A percentile compares a stretch with the other conserved stretches of the same genome.
These are phyloP conservation scores for Elongisporangium prolatum DNA, from an alignment of 352 stramenopile genomes.

Conservation along the genomic window DNA sequence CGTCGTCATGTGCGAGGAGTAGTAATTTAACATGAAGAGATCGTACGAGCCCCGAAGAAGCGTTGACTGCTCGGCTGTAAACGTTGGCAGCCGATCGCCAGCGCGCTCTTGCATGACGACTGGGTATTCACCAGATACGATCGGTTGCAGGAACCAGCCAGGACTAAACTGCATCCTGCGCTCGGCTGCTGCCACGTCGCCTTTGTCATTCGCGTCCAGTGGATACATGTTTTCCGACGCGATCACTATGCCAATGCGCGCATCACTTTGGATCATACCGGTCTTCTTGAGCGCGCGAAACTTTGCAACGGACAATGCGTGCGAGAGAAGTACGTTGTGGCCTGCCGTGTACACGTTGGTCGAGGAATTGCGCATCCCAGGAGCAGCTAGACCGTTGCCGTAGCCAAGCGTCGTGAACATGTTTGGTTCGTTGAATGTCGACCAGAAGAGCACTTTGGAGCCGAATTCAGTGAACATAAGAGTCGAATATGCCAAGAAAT, in stretches of 20 bases:
- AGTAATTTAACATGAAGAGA: conserved; percentile 95
- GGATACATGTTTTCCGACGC: conserved; percentile 77
- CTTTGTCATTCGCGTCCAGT: conserved; percentile 47
- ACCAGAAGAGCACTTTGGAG: conserved; percentile 84
- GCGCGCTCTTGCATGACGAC: conserved; percentile 82
- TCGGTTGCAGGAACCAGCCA: conserved; percentile 88
- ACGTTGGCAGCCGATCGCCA: conserved; percentile 79
- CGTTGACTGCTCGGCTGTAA: conserved; percentile 72
- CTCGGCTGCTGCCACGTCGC: conserved; percentile 56
- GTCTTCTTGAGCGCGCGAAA: conserved; percentile 67
- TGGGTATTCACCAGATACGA: conserved; percentile 90
- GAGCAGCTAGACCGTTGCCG: conserved; percentile 39
- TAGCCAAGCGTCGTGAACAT: conserved; percentile 80
- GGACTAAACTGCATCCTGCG: conserved; percentile 88
- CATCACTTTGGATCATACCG: conserved; percentile 19
- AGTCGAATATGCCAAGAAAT: conserved; percentile 82
- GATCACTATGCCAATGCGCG: conserved; percentile 89
- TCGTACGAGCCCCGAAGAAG: conserved; percentile 80
- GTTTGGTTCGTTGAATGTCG: conserved; percentile 92
- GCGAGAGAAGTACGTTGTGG: conserved; percentile 85
- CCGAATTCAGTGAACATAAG: conserved; percentile 87
- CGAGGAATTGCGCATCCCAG: conserved; percentile 12
- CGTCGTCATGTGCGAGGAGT: conserved; percentile 49
- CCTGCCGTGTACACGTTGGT: conserved; percentile 29
- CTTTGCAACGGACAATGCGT: conserved; percentile 67